These are phyloP conservation scores for Rubroshorea leprosula DNA, from an alignment of 345 rosid genomes.

Conservation along the genomic window DNA sequence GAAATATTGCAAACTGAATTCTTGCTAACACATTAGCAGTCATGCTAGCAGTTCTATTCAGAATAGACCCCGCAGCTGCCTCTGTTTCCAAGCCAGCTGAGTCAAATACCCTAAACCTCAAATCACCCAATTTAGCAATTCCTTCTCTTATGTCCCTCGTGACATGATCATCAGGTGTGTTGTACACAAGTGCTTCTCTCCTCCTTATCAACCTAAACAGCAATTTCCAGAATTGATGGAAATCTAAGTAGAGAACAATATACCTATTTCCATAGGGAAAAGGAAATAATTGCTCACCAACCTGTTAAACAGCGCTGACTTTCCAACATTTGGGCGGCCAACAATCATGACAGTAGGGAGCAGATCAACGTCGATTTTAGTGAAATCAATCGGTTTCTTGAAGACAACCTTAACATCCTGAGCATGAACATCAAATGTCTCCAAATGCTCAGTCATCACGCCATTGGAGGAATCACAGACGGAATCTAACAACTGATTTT, in stretches of 20 bases:
- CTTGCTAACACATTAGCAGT: slow-evolving; percentile 75
- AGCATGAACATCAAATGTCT: slow-evolving; percentile 20
- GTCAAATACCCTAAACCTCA: slow-evolving; percentile 80
- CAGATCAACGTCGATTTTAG: slow-evolving; percentile 47
- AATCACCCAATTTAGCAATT: slow-evolving; percentile 76
- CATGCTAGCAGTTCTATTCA: slow-evolving; percentile 76
- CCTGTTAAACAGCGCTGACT: slow-evolving; percentile 92
- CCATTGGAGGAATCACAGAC: slow-evolving; percentile 16
- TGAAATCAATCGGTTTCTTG: slow-evolving; percentile 60
- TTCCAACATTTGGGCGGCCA: slow-evolving; percentile 96
- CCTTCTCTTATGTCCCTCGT: slow-evolving; percentile 94
- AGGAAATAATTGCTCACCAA: slow-evolving; percentile 19
- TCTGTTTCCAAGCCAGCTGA: slow-evolving; percentile 97
- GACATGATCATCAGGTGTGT: slow-evolving; percentile 92
- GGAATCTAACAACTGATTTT: slow-evolving; percentile 15
- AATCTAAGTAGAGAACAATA: neutral
- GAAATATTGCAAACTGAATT: slow-evolving; percentile 73
- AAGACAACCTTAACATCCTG: slow-evolving; percentile 21
- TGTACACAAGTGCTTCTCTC: slow-evolving; percentile 90
- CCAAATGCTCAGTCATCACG: slow-evolving; percentile 2
- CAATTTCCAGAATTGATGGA: slow-evolving; percentile 1
- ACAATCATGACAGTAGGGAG: slow-evolving; percentile 82
- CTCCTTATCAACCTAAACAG: slow-evolving; percentile 68
- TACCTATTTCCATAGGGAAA: neutral
- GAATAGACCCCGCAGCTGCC: slow-evolving; percentile 80